Evolutionary conservation across 371 early-diverging fungal genomes (phyloP), one percentile per base, ranked within the genome.

Genomic region (Saksenaea oblongispora): DNA sequence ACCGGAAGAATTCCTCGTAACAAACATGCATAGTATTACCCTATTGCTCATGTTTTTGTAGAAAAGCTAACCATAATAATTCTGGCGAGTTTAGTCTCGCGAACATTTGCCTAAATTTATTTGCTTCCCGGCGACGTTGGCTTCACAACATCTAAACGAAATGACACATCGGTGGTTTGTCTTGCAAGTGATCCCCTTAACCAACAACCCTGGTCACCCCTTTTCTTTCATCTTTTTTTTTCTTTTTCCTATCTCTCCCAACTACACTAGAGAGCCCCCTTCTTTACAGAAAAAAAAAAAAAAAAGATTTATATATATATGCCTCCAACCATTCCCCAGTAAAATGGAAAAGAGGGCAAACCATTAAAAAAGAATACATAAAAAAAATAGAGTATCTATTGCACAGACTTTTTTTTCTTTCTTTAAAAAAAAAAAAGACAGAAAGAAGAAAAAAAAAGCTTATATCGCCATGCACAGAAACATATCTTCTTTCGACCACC

Each of bases 171-270:
- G 39, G 51, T 47, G 24, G 51, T 47, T 47, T 47, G 51, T 47
- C 27, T 47, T 47, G 51, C 22, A 47, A 47, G 51, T 47, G 51
- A 47, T 47, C 51, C 51, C 51, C 51, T 47, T 47, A 47, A 47
- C 51, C 10, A 47, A 47, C 51, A 47, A 47, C 51, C 51, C 51
- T 47, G 51, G 51, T 31, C 17, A 47, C 51, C 51, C 51, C 51
- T 47, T 47, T 47, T 41, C n/a, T 47, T 47, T 47, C 51, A 47
- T 47, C 51, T 47, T 47, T 47, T 47, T 47, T 47, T 47, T 47
- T 41, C 22, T 47, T 47, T 47, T 47, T 47, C 22, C 18, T 41
- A 17, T 17, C 14, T n/a, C 51, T 47, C 51, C 51, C 51, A 47
- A 26, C 22, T 47, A 47, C 11, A 26, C 51, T 8, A 22, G 18